Evolutionary conservation across 1,284 basidiomycete genomes (phyloP).

Genomic region (Caloboletus firmus): DNA sequence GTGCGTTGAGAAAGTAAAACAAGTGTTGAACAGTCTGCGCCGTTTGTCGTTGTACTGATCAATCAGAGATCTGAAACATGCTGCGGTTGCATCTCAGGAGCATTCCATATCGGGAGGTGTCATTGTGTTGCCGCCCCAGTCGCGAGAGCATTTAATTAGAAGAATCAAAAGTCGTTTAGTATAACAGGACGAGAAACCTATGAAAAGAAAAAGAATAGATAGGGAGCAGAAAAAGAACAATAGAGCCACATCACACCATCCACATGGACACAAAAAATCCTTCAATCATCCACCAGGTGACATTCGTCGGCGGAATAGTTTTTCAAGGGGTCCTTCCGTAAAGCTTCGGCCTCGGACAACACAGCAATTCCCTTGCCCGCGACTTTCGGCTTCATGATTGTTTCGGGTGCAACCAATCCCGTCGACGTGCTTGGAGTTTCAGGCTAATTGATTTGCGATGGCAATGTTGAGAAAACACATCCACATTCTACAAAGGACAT

Average conservation of each 20-base stretch:
- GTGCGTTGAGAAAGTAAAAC: neutral
- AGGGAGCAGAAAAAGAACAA: constrained; percentile 8
- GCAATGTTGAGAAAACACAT: constrained; percentile 4
- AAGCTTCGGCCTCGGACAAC: constrained; percentile 66
- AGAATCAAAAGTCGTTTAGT: neutral
- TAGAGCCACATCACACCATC: neutral
- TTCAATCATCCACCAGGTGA: constrained; percentile 24
- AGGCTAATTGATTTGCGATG: constrained; percentile 14
- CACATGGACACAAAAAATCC: neutral
- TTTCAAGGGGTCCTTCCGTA: constrained; percentile 75
- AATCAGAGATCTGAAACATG: constrained; percentile 7
- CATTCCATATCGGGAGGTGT: constrained; percentile 13
- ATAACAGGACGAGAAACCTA: neutral
- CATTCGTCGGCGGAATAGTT: constrained; percentile 51
- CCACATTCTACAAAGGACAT: neutral
- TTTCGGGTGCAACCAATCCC: constrained; percentile 37
- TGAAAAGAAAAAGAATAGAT: constrained; percentile 8
- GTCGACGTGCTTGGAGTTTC: constrained; percentile 33
- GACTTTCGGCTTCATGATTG: constrained; percentile 63
- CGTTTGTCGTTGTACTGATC: constrained; percentile 1
- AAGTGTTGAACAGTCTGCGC: neutral
- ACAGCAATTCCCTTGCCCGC: constrained; percentile 42
- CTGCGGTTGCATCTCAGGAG: constrained; percentile 25
- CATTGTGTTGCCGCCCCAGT: neutral
- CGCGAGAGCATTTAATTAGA: constrained; percentile 5